Conservation (phyloP, 176 grass and related monocot species). For the Oryza officinalis region DNA sequence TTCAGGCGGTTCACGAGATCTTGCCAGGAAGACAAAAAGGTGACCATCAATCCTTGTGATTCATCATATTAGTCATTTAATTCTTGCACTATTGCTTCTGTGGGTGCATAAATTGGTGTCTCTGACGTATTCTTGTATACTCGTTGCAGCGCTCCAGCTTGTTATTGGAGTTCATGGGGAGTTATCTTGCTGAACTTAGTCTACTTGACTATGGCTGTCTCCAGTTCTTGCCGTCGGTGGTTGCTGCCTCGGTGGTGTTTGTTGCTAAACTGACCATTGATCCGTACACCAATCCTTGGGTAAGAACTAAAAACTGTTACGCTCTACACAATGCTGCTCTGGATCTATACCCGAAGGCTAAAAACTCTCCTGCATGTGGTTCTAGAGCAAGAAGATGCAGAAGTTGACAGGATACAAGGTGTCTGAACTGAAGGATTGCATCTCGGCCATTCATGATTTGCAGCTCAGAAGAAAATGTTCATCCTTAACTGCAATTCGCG, state of each 20-base stretch:
- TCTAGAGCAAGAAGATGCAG: slow-evolving; percentile 63
- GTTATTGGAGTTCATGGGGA: slow-evolving; percentile 61
- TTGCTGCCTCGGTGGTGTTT: slow-evolving; percentile 83
- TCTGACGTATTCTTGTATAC: slow-evolving; percentile 27
- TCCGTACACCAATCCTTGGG: slow-evolving; percentile 73
- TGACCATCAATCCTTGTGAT: slow-evolving; percentile 20
- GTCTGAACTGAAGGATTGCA: slow-evolving; percentile 79
- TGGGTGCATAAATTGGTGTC: background rate
- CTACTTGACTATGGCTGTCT: slow-evolving; percentile 80
- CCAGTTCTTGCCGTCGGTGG: slow-evolving; percentile 73
- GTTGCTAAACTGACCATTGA: slow-evolving; percentile 68
- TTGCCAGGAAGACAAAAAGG: slow-evolving; percentile 61
- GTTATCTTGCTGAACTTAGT: slow-evolving; percentile 82
- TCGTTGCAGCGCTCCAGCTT: slow-evolving; percentile 54
- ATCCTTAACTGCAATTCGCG: slow-evolving; percentile 53
- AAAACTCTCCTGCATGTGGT: slow-evolving; percentile 15
- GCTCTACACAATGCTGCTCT: background rate
- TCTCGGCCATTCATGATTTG: slow-evolving; percentile 63
- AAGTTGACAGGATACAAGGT: slow-evolving; percentile 66
- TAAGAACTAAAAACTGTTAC: slow-evolving; percentile 35
- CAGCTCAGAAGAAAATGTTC: slow-evolving; percentile 67
- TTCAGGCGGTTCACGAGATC: slow-evolving; percentile 64
- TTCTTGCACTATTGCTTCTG: background rate
- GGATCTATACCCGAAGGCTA: slow-evolving; percentile 10
- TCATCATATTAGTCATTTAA: background rate